Evolutionary conservation across 2,329 filamentous ascomycete species (phyloP).

Genomic region (Teratosphaeria viscida): DNA sequence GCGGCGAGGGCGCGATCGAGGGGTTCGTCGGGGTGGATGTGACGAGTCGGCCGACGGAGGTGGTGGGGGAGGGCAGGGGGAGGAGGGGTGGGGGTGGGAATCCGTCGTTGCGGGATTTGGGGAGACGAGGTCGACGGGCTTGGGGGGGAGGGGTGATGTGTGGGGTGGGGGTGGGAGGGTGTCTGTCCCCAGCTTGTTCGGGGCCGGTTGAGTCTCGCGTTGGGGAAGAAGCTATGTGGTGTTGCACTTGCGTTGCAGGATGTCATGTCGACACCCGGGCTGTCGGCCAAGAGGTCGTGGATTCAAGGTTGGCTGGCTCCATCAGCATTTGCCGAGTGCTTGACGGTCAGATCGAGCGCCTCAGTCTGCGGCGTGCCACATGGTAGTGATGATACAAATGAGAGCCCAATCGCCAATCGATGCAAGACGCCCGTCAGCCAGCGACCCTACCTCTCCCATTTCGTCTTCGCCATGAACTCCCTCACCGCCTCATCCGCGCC

Average conservation of each 20-base stretch:
- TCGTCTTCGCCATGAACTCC: slow-evolving; percentile 18
- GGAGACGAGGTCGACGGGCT: neutral
- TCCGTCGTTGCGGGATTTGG: neutral
- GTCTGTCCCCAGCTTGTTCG: neutral
- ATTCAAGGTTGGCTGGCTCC: too few relatives aligned
- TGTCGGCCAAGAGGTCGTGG: neutral
- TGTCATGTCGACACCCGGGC: neutral
- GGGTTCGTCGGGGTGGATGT: neutral
- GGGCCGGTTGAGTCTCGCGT: neutral
- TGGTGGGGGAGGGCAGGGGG: neutral
- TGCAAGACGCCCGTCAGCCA: neutral
- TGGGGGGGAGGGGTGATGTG: neutral
- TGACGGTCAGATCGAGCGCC: neutral
- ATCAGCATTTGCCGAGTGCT: neutral
- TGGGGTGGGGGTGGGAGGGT: neutral
- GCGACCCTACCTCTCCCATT: neutral
- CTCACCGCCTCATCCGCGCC: slow-evolving; percentile 19
- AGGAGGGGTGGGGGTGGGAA: neutral
- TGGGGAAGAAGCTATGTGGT: too few relatives aligned
- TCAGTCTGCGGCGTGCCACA: neutral
- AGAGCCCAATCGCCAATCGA: neutral
- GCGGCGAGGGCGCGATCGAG: neutral
- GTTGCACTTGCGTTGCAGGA: neutral
- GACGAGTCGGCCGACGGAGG: neutral
- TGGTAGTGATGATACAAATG: neutral